Evolutionary conservation across 306 rosid genomes (phyloP).

Genomic region (Elaeagnus macrophylla): DNA sequence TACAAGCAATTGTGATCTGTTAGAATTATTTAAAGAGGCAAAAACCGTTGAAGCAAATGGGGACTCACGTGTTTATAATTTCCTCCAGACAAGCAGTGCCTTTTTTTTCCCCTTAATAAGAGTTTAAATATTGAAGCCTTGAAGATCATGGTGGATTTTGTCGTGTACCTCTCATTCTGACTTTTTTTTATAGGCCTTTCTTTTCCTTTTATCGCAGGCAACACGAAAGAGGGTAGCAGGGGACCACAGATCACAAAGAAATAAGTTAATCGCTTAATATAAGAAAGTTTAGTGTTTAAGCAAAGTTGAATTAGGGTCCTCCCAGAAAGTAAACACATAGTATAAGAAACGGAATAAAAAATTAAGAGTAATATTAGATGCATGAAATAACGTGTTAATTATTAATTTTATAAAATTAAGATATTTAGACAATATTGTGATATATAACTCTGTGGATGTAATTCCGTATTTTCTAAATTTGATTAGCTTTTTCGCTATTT

Average conservation of each 20-base stretch:
- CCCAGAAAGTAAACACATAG: background rate
- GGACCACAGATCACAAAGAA: conserved; percentile 15
- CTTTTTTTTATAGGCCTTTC: conserved; percentile 1
- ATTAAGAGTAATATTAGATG: too few relatives aligned
- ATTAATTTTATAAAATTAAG: too few relatives aligned
- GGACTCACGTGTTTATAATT: conserved; percentile 31
- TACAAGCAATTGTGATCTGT: too few relatives aligned
- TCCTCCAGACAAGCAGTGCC: conserved; percentile 24
- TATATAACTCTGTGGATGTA: too few relatives aligned
- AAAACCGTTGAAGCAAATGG: conserved; percentile 21
- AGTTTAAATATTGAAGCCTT: conserved; percentile 8
- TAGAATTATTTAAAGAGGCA: background rate
- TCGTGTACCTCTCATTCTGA: conserved; percentile 12
- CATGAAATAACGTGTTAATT: too few relatives aligned
- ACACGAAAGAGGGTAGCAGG: conserved; percentile 6
- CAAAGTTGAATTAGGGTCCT: background rate
- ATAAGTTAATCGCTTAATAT: conserved; percentile 4
- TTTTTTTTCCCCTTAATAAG: background rate
- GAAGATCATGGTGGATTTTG: background rate
- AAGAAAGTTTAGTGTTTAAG: background rate
- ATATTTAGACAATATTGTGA: too few relatives aligned
- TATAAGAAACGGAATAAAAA: too few relatives aligned
- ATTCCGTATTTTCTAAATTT: too few relatives aligned
- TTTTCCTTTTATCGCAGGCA: conserved; percentile 13
- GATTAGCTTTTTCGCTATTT: too few relatives aligned